Base-by-base conservation (phyloP, 148 eudicot genomes). In the Rheum nobile region DNA sequence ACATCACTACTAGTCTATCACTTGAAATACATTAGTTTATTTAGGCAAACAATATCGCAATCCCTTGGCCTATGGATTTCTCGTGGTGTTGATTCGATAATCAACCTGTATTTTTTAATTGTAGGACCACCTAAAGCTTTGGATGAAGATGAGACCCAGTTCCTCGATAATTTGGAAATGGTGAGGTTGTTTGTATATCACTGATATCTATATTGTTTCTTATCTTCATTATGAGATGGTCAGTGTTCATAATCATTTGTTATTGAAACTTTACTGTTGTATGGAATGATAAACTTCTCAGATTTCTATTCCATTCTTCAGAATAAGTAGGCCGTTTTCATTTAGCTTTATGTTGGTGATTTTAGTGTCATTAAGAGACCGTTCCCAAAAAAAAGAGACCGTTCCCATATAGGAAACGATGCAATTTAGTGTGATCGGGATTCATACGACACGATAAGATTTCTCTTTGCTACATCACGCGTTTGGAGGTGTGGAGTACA, bases 91-190 rank as follows among this genome's bases (percentile, higher is more conserved):
- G 22, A 8, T 46, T 13, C 8, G 22, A 46, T 24, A 41, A 70
- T 38, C 14, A 11, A 38, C 19, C 31, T 77, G 4, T 29, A 34
- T 24, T 65, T 76, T 69, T 71, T 46, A n/a, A 50, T 80, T 85
- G 77, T 90, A 93, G 98, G 95, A 77, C 98, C 98, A 67, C 98
- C 98, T n/a, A 94, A 94, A 87, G 93, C 98, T 75, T 85, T 94
- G 87, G 98, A 94, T 75, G 96, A 91, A 81, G 98, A 94, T 38
- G 98, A 94, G 77, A 88, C 96, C 4, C 93, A 91, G 75, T 94
- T 94, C 86, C 98, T 94, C 54, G 93, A 94, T 50, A 88, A 78
- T 39, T 75, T 88, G 79, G 91, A 94, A 71, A 80, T 34, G 85
- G 98, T 93, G 71, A 86, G 90, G 39, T 22, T 71, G 73, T 22